Base-by-base conservation (phyloP, 2,329 filamentous ascomycete species). In the Sclerotinia trifoliorum region DNA sequence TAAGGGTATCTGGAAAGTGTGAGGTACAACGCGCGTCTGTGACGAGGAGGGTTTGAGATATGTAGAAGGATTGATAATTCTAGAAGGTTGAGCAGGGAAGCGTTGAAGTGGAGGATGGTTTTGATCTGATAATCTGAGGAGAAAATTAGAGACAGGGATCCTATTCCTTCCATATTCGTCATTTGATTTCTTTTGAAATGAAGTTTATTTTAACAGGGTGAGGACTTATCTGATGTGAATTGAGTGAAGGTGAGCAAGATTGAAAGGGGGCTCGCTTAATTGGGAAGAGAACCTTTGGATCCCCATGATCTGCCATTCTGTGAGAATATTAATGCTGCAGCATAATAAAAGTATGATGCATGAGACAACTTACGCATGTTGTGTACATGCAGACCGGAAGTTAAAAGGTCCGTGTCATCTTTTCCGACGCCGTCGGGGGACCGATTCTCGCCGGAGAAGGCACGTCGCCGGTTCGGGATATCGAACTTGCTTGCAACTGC, bases 251-350 rank as follows among this genome's bases (percentile, higher is more conserved):
- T 17, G 24, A 35, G 5, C 51, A 35, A 42, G 8, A 57, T 17
- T 57, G 58, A 62, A 62, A 62, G 58, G 58, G 60, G 60, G 8
- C 60, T 63, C 60, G 60, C 60, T 63, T 63, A 63, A 42, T 62
- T 35, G 44, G 46, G 48, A n/a, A 61, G 13, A 5, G 29, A 35
- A 42, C 19, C 15, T 10, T 56, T 32, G 32, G 26, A 26, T 51
- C 21, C 46, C 10, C 15, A 63, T 29, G 32, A 42, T 39, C 60
- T 26, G 32, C n/a, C 29, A 17, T 51, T 51, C 21, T 21, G 10
- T 19, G 32, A 26, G n/a, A 3, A 62, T 26, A n/a, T 26, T 32
- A 19, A 62, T 39, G 21, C 2, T 56, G 29, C 29, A 39, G 19
- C 32, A 39, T 26, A 39, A 35, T 35, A 56, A 32, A n/a, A 11